A percentile compares a stretch with the other conserved stretches of the same genome.
Conservation (phyloP, 768 basidiomycete genomes). For the Russula virescens region DNA sequence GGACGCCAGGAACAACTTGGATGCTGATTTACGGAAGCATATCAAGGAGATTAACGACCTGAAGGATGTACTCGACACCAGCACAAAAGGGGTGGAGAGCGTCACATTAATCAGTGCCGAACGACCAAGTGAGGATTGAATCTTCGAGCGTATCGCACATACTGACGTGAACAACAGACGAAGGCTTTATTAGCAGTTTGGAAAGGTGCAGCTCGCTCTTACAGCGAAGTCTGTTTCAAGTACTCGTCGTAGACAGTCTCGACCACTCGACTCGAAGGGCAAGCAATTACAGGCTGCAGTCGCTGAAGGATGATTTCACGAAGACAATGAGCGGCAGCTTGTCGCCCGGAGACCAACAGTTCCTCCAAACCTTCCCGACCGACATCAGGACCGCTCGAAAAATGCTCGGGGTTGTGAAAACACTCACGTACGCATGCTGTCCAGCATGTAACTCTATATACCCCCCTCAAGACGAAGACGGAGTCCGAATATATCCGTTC, state of each 20-base stretch:
- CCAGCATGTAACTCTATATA: too few relatives aligned
- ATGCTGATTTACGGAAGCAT: background rate
- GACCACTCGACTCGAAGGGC: too few relatives aligned
- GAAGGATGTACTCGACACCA: background rate
- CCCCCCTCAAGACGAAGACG: too few relatives aligned
- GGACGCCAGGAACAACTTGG: background rate
- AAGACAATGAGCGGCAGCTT: background rate
- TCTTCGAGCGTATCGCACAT: background rate
- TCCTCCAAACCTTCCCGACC: too few relatives aligned
- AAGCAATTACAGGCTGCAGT: background rate
- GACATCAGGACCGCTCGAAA: too few relatives aligned
- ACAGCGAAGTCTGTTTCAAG: background rate
- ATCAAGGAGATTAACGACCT: too few relatives aligned
- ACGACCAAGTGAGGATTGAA: background rate
- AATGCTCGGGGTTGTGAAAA: too few relatives aligned
- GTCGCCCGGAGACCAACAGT: background rate
- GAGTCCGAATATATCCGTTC: too few relatives aligned
- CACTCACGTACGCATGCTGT: too few relatives aligned
- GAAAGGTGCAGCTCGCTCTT: background rate
- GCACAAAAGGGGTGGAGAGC: background rate
- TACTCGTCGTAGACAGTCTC: conserved; percentile 1
- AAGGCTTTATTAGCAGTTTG: background rate
- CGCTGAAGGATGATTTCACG: background rate
- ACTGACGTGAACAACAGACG: background rate
- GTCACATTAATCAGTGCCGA: background rate